These are phyloP conservation scores for Leccinum griseonigrum DNA, from an alignment of 1,284 basidiomycete species.

Conservation along the genomic window DNA sequence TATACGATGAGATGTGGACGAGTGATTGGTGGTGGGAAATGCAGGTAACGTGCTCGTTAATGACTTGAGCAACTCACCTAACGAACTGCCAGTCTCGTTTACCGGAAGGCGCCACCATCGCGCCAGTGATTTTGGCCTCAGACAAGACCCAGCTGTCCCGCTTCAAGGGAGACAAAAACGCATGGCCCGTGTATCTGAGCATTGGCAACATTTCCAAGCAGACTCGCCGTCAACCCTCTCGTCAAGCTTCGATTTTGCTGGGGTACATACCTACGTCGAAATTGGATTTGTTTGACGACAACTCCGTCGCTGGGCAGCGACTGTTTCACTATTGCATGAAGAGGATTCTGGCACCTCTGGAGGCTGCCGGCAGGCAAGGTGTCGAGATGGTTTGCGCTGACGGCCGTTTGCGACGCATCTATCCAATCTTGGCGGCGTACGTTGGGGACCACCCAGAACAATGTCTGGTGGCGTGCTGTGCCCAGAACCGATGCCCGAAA, in stretches of 20 bases:
- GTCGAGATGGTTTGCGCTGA: neutral
- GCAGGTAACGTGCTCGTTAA: neutral
- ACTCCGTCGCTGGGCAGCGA: neutral
- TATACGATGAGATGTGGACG: neutral
- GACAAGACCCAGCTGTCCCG: neutral
- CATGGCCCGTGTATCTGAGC: neutral
- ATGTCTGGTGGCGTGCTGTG: conserved; percentile 19
- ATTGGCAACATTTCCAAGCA: neutral
- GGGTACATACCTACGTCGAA: neutral
- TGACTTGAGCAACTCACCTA: neutral
- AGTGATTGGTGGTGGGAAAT: neutral
- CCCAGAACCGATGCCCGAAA: conserved; percentile 19
- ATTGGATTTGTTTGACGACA: neutral
- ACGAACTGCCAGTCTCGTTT: neutral
- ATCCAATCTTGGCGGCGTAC: conserved; percentile 19
- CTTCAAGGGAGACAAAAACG: neutral
- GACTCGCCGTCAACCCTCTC: neutral
- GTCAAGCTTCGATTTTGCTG: neutral
- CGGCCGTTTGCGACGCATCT: conserved; percentile 3
- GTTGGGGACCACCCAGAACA: neutral
- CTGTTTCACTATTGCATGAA: neutral
- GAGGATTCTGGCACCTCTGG: neutral
- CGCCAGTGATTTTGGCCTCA: neutral
- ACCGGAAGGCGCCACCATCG: neutral
- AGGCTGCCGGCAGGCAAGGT: neutral